Evolutionary conservation across 345 rosid genomes (phyloP), one percentile per base, ranked within the genome.

Genomic region (Eucalyptus tenuipes): DNA sequence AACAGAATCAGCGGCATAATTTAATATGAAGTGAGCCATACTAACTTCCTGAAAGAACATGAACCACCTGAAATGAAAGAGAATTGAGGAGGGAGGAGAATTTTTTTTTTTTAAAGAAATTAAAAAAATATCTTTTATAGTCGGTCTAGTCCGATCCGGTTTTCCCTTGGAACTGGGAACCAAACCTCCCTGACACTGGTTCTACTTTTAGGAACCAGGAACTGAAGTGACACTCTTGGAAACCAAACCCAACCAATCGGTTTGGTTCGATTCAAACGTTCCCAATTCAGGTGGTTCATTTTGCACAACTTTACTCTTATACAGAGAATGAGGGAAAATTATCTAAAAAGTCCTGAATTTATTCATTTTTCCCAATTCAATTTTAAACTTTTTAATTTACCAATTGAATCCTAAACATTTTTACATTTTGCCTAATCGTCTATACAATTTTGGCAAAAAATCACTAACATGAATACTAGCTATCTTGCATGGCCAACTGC

Each of bases 21-120:
- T 93, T 89, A 95, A 92, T 53, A 93, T 93, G 89, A 94, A 97
- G 87, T 98, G 98, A 89, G 94, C 96, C 96, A 95, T 91, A 8
- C 93, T 92, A 49, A 94, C 97, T 29, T 98, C 98, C 92, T 93
- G 91, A 91, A 79, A 97, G 98, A 89, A 95, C 95, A 75, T 94
- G 91, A 87, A 95, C 96, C 5, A 94, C 97, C 98, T 95, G 92
- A 27, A 80, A 57, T 14, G 31, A 71, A 13, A 88, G 68, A 59
- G 86, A 49, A 66, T 0, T 44, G 49, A 42, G 4, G 49, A 53
- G 64, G 45, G 59, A 66, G 90, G 18, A 64, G 9, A 50, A 0
- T 12, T 50, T 17, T 17, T 50, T 50, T 16, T 49, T 49, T 15
- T 2, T 15, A 4, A 50, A 0, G 55, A 52, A 52, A 52, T 50